A percentile compares a stretch with the other conserved stretches of the same genome.
phyloP scores from a whole-genome alignment of 2,329 filamentous ascomycete species.

The Cytospora mali region DNA sequence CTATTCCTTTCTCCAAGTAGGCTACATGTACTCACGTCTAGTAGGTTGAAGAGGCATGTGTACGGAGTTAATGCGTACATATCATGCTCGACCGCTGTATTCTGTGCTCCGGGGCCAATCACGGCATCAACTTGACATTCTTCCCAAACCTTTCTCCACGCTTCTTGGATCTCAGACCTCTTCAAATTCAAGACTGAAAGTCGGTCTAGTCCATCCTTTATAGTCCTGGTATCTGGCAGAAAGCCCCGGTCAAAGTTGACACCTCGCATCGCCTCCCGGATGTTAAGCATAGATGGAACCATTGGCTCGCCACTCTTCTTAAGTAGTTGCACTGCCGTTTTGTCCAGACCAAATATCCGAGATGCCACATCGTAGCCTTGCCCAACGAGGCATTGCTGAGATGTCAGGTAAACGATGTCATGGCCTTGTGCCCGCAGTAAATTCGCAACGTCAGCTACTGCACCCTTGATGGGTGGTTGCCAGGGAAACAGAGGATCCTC shows the following conservation, averaged over 20 bases:
- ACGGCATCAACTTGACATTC: conserved; percentile 26
- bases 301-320: conserved; percentile 21
- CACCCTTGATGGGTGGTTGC: conserved; percentile 24
- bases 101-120: conserved; percentile 25
- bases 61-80: conserved; percentile 27
- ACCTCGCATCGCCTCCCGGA: conserved; percentile 9
- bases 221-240: conserved; percentile 5
- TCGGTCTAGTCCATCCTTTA: conserved; percentile 18
- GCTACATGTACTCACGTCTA: conserved; percentile 25
- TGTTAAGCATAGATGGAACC: conserved; percentile 17
- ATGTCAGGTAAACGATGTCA: conserved; percentile 11
- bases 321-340: conserved; percentile 18
- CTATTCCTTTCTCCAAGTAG: neutral
- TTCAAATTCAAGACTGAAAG: conserved; percentile 22
- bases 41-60: conserved; percentile 24
- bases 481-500: conserved; percentile 28
- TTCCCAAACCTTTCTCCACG: conserved; percentile 26
- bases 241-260: conserved; percentile 10
- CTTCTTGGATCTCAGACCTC: conserved; percentile 22
- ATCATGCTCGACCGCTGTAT: conserved; percentile 29
- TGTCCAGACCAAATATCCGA: conserved; percentile 25
- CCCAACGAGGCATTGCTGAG: conserved; percentile 18
- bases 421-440: conserved; percentile 18
- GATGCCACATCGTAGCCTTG: conserved; percentile 20
- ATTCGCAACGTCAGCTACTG: conserved; percentile 2